Evolutionary conservation across 2,329 filamentous ascomycete genomes (phyloP).

Genomic region (Neocucurbitaria cava): DNA sequence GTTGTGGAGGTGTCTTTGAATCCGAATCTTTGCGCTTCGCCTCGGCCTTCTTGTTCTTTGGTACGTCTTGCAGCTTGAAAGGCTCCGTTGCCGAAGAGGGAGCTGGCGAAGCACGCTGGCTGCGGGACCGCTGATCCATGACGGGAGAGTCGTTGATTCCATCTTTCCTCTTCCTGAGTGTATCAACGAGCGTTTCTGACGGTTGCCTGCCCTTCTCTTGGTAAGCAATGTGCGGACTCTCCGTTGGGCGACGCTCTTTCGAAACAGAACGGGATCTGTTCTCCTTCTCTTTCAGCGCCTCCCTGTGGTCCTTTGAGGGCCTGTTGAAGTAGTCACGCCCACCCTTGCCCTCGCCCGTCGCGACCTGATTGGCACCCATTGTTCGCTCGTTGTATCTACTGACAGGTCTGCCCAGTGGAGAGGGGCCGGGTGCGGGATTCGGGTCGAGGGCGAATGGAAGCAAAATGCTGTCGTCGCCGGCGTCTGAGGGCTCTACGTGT

Average conservation of each 20-base stretch:
- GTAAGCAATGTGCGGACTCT: constrained; percentile 89
- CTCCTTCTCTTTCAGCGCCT: constrained; percentile 52
- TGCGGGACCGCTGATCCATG: constrained; percentile 58
- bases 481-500: constrained; percentile 70
- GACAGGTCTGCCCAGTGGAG: constrained; percentile 45
- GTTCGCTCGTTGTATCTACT: constrained; percentile 37
- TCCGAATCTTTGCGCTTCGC: constrained; percentile 55
- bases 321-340: constrained; percentile 55
- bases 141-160: constrained; percentile 35
- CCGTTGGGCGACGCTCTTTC: constrained; percentile 49
- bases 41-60: constrained; percentile 66
- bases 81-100: constrained; percentile 45
- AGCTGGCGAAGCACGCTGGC: constrained; percentile 47
- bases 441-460: constrained; percentile 61
- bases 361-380: constrained; percentile 21
- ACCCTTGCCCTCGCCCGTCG: constrained; percentile 34
- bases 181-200: constrained; percentile 66
- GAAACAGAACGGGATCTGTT: constrained; percentile 55
- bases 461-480: constrained; percentile 63
- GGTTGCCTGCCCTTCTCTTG: constrained; percentile 79
- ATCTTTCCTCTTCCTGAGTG: constrained; percentile 57
- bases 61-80: constrained; percentile 83
- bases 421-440: constrained; percentile 53
- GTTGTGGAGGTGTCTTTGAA: constrained; percentile 45
- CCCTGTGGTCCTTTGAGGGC: constrained; percentile 47